Base-by-base conservation (phyloP, 441 rosid genomes). In the Euphorbia schlechtendalii region DNA sequence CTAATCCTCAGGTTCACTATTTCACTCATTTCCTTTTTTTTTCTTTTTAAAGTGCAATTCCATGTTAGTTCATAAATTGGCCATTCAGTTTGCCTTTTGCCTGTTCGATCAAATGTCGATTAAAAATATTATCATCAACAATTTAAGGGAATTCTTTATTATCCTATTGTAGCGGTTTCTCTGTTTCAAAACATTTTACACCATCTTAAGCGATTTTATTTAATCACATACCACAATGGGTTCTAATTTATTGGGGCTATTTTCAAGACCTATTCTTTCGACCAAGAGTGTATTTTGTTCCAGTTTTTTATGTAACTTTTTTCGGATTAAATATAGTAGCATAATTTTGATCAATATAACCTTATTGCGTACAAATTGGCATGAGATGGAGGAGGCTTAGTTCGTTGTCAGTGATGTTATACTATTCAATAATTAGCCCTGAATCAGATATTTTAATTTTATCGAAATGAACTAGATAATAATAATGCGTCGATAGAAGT, bases 31-130 rank as follows among this genome's bases (percentile, higher is more conserved):
- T 41, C n/a, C n/a, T 20, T 0, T 7, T 12, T 30, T 69, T 22
- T 8, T 0, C 21, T 45, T 58, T 10, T 38, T 21, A 3, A 21
- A 13, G 11, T 45, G 13, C 56, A 12, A 45, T 65, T 28, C 25
- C 30, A 15, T 58, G 17, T 38, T 65, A 45, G 38, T 56, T 69
- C 59, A 14, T 21, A 10, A 4, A 8, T 24, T n/a, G 22, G 14
- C 8, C 22, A n/a, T 14, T 56, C 2, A 32, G 15, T 38, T 56
- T 28, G 25, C 57, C 66, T 67, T 10, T 32, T 28, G 75, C 20
- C 6, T 77, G 84, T 79, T 87, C 75, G 84, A 76, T 74, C 6
- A 73, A 77, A 76, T 80, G 77, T 55, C 77, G n/a, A n/a, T n/a
- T n/a, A n/a, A n/a, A n/a, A n/a, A n/a, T n/a, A n/a, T n/a, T n/a